phyloP scores from a whole-genome alignment of 2,329 filamentous ascomycete genomes.

The Fusarium odoratissimum region DNA sequence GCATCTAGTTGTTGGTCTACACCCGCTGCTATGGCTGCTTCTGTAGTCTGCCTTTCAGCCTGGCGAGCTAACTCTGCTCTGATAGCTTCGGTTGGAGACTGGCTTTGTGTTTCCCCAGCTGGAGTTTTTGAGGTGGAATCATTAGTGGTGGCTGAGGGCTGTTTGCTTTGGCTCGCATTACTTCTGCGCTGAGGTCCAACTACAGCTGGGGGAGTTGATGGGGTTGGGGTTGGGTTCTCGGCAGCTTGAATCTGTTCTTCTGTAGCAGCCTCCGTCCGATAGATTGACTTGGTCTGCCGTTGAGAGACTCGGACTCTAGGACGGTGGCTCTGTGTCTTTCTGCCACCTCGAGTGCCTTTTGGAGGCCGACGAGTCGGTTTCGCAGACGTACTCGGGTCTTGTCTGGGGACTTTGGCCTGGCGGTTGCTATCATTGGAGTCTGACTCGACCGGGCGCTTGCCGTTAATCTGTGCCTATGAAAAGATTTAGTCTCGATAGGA shows the following conservation, averaged over 20 bases:
- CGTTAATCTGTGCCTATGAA: neutral
- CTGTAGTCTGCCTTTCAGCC: neutral
- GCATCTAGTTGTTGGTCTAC: neutral
- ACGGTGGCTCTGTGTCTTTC: neutral
- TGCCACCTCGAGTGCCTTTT: neutral
- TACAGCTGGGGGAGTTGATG: neutral
- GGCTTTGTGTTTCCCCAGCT: neutral
- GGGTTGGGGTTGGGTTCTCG: neutral
- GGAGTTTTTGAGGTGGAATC: neutral
- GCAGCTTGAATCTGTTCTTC: neutral
- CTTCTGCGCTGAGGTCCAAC: neutral
- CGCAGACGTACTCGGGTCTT: neutral
- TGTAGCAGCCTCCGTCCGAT: neutral
- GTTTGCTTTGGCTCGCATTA: neutral
- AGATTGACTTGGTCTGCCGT: neutral
- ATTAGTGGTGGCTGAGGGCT: neutral
- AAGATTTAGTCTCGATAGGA: neutral
- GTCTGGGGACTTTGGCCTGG: constrained; percentile 8
- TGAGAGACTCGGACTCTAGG: neutral
- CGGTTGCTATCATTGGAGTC: neutral
- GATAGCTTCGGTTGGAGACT: neutral
- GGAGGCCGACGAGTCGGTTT: neutral
- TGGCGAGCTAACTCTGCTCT: neutral
- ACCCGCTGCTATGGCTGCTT: neutral
- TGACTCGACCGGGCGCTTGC: constrained; percentile 5